Conservation (phyloP, 495 filamentous ascomycete genomes). For the Annulohypoxylon stygium region DNA sequence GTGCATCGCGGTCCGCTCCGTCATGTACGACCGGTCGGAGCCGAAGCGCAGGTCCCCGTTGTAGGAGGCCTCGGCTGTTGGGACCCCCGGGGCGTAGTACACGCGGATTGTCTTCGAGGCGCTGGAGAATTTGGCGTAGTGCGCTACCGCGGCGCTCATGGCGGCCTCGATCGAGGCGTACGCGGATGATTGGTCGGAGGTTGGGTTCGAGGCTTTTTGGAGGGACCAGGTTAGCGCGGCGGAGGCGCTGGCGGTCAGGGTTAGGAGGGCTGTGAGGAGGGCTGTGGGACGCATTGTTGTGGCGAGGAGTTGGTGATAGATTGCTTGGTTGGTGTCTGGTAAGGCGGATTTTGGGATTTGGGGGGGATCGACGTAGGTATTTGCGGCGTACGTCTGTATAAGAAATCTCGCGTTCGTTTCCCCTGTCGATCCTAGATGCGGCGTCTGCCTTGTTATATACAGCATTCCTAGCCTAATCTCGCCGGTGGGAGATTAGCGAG, state of each 20-base stretch:
- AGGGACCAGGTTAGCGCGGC: slow-evolving; percentile 53
- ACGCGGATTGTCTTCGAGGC: slow-evolving; percentile 54
- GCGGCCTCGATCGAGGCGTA: slow-evolving; percentile 56
- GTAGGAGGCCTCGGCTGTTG: slow-evolving; percentile 59
- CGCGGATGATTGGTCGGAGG: slow-evolving; percentile 56
- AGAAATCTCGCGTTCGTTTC: neutral
- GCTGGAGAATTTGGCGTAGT: slow-evolving; percentile 52
- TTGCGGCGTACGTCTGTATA: slow-evolving; percentile 14
- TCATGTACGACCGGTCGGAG: slow-evolving; percentile 59
- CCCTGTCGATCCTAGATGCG: slow-evolving; percentile 25
- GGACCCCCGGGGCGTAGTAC: slow-evolving; percentile 56
- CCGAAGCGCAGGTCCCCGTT: slow-evolving; percentile 62
- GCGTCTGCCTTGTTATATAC: slow-evolving; percentile 8
- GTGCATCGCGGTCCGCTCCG: slow-evolving; percentile 60
- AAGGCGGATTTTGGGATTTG: neutral
- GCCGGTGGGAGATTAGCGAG: slow-evolving; percentile 11
- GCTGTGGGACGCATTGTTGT: slow-evolving; percentile 51
- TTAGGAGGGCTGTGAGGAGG: slow-evolving; percentile 45
- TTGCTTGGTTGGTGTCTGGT: too few species aligned
- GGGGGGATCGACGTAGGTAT: slow-evolving; percentile 23
- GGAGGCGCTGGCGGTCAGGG: slow-evolving; percentile 44
- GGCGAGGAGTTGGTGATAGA: neutral
- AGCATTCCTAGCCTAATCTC: slow-evolving; percentile 7
- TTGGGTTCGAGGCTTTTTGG: slow-evolving; percentile 50
- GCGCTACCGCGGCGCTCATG: slow-evolving; percentile 52